Conservation (phyloP, 306 rosid species). For the Quercus robur region DNA sequence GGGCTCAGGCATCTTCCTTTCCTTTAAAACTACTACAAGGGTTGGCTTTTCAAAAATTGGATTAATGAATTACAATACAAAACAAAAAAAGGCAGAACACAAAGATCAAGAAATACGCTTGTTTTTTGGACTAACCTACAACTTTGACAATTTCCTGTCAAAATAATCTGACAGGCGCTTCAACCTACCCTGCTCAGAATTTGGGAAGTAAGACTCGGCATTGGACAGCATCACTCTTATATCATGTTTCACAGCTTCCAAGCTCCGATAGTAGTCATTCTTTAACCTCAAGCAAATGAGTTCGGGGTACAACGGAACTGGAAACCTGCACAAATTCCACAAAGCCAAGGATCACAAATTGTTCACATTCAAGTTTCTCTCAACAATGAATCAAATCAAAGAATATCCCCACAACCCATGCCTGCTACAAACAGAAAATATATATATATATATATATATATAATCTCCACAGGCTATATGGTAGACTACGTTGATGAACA, state of each 20-base stretch:
- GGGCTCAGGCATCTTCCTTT: slow-evolving; percentile 24
- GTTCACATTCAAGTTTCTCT: background rate
- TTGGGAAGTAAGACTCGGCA: slow-evolving; percentile 36
- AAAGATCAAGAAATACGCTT: slow-evolving; percentile 21
- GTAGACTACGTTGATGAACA: background rate
- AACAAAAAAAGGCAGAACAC: background rate
- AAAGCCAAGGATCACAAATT: slow-evolving; percentile 20
- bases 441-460: no score
- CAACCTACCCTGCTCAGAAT: slow-evolving; percentile 31
- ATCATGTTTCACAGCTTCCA: slow-evolving; percentile 72
- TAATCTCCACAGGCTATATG: background rate
- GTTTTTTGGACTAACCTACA: slow-evolving; percentile 31
- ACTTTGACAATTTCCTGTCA: slow-evolving; percentile 53
- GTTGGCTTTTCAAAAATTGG: slow-evolving; percentile 34
- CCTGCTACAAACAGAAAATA: background rate
- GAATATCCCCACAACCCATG: background rate
- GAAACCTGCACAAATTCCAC: slow-evolving; percentile 46
- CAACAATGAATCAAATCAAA: background rate
- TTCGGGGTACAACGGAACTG: slow-evolving; percentile 64
- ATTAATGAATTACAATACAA: slow-evolving; percentile 33
- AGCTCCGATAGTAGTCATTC: slow-evolving; percentile 66
- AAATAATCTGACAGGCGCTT: slow-evolving; percentile 43
- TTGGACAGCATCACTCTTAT: slow-evolving; percentile 55
- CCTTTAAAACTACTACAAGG: slow-evolving; percentile 21
- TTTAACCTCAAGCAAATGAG: slow-evolving; percentile 52